These are phyloP conservation scores for Pinus taeda DNA, from an alignment of 75 land plant genomes.

Conservation along the genomic window DNA sequence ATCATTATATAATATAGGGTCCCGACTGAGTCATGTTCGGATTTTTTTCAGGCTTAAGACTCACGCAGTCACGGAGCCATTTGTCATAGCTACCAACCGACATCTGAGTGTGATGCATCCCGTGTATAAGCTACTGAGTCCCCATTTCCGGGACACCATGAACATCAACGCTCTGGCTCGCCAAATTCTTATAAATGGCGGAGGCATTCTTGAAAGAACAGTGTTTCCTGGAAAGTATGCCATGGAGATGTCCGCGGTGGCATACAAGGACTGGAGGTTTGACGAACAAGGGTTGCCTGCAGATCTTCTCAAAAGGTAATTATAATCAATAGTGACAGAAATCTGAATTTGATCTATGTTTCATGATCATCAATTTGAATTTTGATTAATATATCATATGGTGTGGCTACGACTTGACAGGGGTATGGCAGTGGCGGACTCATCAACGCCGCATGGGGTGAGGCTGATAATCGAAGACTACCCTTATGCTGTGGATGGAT, in stretches of 20 bases:
- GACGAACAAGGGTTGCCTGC: slow-evolving; percentile 45
- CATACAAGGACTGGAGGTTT: slow-evolving; percentile 50
- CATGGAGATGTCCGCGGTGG: slow-evolving; percentile 42
- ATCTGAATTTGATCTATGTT: not conserved
- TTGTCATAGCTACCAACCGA: slow-evolving; percentile 59
- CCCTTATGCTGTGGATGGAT: slow-evolving; percentile 80
- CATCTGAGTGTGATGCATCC: slow-evolving; percentile 73
- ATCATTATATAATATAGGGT: not conserved
- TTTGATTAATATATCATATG: not conserved
- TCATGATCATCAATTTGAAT: not conserved
- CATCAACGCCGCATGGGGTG: slow-evolving; percentile 24
- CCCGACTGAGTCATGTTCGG: too few species aligned
- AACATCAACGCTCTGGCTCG: slow-evolving; percentile 57
- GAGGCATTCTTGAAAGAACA: slow-evolving; percentile 40
- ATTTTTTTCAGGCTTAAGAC: slow-evolving; percentile 44
- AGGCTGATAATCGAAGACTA: slow-evolving; percentile 58
- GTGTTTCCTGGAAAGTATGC: slow-evolving; percentile 43
- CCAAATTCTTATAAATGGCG: slow-evolving; percentile 41
- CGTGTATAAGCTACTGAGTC: slow-evolving; percentile 43
- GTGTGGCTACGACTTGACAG: slow-evolving; percentile 17
- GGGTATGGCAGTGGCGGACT: slow-evolving; percentile 60
- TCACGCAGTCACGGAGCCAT: slow-evolving; percentile 51
- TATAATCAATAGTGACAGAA: not conserved
- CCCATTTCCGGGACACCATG: slow-evolving; percentile 74
- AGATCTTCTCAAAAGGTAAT: slow-evolving; percentile 51